phyloP scores from a whole-genome alignment of 2,329 filamentous ascomycete species.

The Grosmannia huntii region DNA sequence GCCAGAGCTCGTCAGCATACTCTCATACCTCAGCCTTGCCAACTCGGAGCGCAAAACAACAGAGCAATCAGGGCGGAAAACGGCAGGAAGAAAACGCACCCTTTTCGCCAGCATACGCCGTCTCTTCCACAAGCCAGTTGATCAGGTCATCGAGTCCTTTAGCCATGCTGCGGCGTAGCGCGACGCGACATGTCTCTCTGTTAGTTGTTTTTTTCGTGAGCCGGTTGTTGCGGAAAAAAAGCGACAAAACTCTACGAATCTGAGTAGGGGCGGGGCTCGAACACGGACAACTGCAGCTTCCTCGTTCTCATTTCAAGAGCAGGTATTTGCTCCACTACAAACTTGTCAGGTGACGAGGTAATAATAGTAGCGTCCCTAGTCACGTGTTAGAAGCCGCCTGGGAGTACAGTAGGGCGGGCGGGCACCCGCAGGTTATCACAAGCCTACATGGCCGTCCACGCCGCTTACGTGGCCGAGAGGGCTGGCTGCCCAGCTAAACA shows the following conservation, averaged over 20 bases:
- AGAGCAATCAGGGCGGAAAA: too few relatives aligned
- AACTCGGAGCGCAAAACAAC: background rate
- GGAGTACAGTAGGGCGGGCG: too few relatives aligned
- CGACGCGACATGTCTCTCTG: slow-evolving; percentile 1
- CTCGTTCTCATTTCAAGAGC: background rate
- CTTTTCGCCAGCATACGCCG: slow-evolving; percentile 28
- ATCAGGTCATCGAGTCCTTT: slow-evolving; percentile 31
- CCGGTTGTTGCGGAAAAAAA: background rate
- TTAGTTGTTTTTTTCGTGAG: background rate
- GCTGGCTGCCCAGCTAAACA: too few relatives aligned
- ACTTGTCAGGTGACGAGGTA: background rate
- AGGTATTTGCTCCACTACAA: background rate
- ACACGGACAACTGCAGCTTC: slow-evolving; percentile 4
- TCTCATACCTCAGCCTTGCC: background rate
- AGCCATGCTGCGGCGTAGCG: slow-evolving; percentile 16
- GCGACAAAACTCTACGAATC: slow-evolving; percentile 1
- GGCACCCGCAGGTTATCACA: too few relatives aligned
- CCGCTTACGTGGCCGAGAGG: too few relatives aligned
- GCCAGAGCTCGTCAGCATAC: background rate
- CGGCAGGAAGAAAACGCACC: slow-evolving; percentile 19
- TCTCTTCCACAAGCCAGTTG: slow-evolving; percentile 30
- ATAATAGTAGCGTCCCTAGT: too few relatives aligned
- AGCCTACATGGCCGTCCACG: too few relatives aligned
- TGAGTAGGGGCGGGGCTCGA: slow-evolving; percentile 11
- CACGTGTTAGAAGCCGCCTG: too few relatives aligned